Percentiles rank a stretch among this genome's conserved stretches.
phyloP scores from a whole-genome alignment of 306 rosid species.

The Vigna reflexopilosa region DNA sequence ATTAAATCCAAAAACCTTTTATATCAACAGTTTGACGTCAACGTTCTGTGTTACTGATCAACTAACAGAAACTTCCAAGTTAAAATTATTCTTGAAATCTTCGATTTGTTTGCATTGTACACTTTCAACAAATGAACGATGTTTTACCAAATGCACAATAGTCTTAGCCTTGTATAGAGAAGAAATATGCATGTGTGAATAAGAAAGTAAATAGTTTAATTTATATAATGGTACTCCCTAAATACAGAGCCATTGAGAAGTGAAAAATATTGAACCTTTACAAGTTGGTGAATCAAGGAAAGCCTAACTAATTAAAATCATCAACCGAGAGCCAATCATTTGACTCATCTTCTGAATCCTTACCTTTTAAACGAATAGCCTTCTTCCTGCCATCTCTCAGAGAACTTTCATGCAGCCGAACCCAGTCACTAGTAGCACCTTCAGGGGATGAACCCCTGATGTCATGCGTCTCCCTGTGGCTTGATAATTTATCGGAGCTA shows the following conservation, averaged over 20 bases:
- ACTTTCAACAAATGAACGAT: conserved; percentile 15
- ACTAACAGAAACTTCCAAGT: neutral
- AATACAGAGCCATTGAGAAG: conserved; percentile 41
- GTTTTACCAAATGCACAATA: conserved; percentile 27
- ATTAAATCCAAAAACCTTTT: neutral
- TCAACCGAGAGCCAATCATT: conserved; percentile 89
- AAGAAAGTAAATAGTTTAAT: conserved; percentile 34
- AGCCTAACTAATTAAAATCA: conserved; percentile 57
- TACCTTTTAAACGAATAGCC: conserved; percentile 52
- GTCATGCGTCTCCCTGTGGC: conserved; percentile 46
- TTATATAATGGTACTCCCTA: conserved; percentile 34
- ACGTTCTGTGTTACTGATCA: neutral
- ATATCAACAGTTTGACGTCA: neutral
- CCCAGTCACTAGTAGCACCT: conserved; percentile 81
- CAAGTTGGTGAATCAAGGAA: conserved; percentile 46
- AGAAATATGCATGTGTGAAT: conserved; percentile 20
- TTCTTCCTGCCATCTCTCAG: conserved; percentile 46
- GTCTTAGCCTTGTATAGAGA: conserved; percentile 8
- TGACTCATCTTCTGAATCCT: conserved; percentile 85
- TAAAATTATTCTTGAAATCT: conserved; percentile 4
- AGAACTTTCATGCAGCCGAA: conserved; percentile 65
- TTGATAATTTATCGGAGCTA: conserved; percentile 58
- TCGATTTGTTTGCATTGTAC: conserved; percentile 9
- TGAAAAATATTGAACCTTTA: conserved; percentile 49
- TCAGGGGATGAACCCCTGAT: conserved; percentile 60